These are phyloP conservation scores for Eucalyptus caleyi DNA, from an alignment of 345 rosid species.

Conservation along the genomic window DNA sequence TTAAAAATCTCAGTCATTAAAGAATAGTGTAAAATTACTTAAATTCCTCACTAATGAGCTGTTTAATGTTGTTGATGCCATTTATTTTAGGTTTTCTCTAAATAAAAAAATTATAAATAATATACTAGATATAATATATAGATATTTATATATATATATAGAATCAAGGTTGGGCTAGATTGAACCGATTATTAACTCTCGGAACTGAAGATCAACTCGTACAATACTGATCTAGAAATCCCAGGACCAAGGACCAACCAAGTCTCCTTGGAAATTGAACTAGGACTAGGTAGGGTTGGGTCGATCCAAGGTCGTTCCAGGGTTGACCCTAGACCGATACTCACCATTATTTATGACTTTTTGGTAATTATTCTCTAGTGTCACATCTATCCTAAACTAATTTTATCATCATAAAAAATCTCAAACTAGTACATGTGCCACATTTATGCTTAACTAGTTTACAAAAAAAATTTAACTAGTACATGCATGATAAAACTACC, in stretches of 20 bases:
- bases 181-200: too few relatives aligned
- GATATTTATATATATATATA: too few relatives aligned
- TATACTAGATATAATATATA: too few relatives aligned
- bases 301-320: rapidly evolving
- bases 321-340: rapidly evolving
- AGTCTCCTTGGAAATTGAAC: rapidly evolving
- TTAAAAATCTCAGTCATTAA: too few relatives aligned
- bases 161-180: rapidly evolving
- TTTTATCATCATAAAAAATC: too few relatives aligned
- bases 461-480: too few relatives aligned
- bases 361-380: too few relatives aligned
- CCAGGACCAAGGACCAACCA: rapidly evolving
- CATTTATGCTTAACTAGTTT: background rate
- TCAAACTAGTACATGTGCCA: too few relatives aligned
- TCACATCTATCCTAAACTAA: background rate
- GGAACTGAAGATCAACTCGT: rapidly evolving
- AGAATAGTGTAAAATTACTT: rapidly evolving
- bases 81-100: too few relatives aligned
- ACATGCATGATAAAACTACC: background rate
- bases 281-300: rapidly evolving
- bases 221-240: rapidly evolving
- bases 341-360: too few relatives aligned
- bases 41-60: rapidly evolving
- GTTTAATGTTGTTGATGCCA: rapidly evolving
- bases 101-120: too few relatives aligned